phyloP scores from a whole-genome alignment of 1,284 basidiomycete species.

The Flammula alnicola region DNA sequence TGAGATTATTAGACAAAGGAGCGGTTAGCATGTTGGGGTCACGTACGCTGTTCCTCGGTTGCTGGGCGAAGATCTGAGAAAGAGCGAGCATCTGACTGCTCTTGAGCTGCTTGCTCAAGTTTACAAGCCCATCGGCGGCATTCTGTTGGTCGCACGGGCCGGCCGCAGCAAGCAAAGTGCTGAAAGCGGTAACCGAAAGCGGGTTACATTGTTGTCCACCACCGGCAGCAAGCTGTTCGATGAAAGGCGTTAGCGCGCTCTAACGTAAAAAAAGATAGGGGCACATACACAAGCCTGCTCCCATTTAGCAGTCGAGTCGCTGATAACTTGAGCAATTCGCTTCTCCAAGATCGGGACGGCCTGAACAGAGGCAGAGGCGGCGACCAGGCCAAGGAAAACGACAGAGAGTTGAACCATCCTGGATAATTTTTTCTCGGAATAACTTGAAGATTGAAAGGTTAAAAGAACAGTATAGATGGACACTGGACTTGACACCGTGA shows the following conservation, averaged over 20 bases:
- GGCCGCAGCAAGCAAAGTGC: constrained; percentile 57
- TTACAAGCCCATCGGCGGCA: constrained; percentile 62
- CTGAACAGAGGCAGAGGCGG: constrained; percentile 31
- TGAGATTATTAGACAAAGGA: background rate
- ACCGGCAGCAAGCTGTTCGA: constrained; percentile 52
- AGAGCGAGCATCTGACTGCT: constrained; percentile 61
- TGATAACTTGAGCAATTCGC: constrained; percentile 49
- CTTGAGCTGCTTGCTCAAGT: constrained; percentile 60
- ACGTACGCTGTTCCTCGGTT: constrained; percentile 55
- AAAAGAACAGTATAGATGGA: constrained; percentile 9
- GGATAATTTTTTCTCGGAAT: constrained; percentile 14
- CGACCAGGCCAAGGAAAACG: constrained; percentile 36
- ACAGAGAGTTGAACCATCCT: constrained; percentile 30
- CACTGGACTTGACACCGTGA: constrained; percentile 12
- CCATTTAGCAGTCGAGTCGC: constrained; percentile 46
- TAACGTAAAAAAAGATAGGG: constrained; percentile 25
- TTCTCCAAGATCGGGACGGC: constrained; percentile 39
- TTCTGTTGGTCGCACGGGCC: constrained; percentile 67
- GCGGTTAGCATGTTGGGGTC: background rate
- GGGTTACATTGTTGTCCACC: constrained; percentile 58
- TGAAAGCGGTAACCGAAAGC: constrained; percentile 54
- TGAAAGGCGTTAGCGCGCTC: background rate
- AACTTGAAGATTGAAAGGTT: constrained; percentile 13
- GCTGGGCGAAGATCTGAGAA: constrained; percentile 64
- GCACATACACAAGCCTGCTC: constrained; percentile 48